Evolutionary conservation across 2,329 filamentous ascomycete genomes (phyloP).

Genomic region (Colletotrichum sp.): DNA sequence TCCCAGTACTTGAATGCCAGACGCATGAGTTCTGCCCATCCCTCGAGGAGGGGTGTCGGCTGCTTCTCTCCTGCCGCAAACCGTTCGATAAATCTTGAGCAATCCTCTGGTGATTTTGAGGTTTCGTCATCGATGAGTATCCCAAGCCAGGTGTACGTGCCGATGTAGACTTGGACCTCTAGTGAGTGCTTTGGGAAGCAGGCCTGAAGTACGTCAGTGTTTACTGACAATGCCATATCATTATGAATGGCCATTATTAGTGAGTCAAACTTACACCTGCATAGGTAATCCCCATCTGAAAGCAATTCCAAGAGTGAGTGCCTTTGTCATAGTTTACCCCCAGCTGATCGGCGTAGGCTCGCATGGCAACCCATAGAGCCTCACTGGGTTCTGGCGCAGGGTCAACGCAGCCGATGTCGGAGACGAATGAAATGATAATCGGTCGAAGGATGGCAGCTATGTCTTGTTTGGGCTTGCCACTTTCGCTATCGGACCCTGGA

Average conservation of each 20-base stretch:
- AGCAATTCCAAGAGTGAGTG: background rate
- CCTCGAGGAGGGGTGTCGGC: background rate
- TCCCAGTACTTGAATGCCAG: background rate
- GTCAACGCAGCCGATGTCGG: background rate
- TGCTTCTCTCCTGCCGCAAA: background rate
- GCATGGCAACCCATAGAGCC: background rate
- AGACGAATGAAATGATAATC: background rate
- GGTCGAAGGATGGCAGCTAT: background rate
- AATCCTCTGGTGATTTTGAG: background rate
- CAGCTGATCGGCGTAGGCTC: background rate
- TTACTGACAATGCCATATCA: fast-evolving
- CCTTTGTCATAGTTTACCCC: background rate
- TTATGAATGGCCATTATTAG: background rate
- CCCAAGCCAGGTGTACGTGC: background rate
- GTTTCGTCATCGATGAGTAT: background rate
- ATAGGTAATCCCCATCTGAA: background rate
- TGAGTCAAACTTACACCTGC: background rate
- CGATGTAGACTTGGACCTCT: background rate
- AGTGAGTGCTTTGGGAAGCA: background rate
- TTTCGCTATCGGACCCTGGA: background rate
- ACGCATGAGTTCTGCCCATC: background rate
- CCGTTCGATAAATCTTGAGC: background rate
- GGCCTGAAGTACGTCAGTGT: background rate
- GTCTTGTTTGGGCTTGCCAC: background rate
- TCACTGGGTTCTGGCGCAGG: background rate